phyloP scores from a whole-genome alignment of 1,284 basidiomycete species.

The Ustilago cynodontis region DNA sequence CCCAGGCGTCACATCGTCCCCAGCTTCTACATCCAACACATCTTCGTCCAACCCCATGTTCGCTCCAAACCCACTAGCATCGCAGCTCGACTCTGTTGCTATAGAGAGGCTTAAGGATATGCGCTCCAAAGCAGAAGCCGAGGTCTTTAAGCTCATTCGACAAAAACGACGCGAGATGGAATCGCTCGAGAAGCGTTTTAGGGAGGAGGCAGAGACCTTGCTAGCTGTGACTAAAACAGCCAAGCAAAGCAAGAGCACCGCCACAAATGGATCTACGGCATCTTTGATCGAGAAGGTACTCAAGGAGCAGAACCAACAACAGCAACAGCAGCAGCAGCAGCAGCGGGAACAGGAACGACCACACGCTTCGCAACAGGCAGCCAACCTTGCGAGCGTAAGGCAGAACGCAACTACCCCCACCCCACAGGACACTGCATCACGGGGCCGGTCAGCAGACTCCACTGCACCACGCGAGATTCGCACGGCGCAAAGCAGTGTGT shows the following conservation, averaged over 20 bases:
- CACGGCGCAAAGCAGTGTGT: constrained; percentile 7
- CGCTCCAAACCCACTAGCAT: constrained; percentile 29
- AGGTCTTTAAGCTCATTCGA: constrained; percentile 53
- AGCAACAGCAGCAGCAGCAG: constrained; percentile 19
- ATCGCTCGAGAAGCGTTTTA: constrained; percentile 42
- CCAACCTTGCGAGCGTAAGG: neutral
- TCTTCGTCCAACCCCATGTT: constrained; percentile 3
- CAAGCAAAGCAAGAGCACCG: constrained; percentile 21
- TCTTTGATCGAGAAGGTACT: constrained; percentile 33
- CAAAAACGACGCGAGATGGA: constrained; percentile 58
- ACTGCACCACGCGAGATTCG: constrained; percentile 10
- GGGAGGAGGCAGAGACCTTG: constrained; percentile 47
- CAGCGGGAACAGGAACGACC: constrained; percentile 16
- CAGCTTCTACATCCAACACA: constrained; percentile 5
- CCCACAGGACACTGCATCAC: neutral
- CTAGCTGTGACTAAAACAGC: constrained; percentile 35
- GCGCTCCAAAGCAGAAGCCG: constrained; percentile 52
- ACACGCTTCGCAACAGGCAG: constrained; percentile 6
- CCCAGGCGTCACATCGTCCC: constrained; percentile 16
- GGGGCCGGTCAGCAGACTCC: neutral
- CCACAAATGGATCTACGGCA: constrained; percentile 18
- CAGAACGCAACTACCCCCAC: neutral
- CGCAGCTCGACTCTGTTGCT: constrained; percentile 46
- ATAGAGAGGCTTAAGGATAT: constrained; percentile 50
- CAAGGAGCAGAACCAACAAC: constrained; percentile 22